These are phyloP conservation scores for Mitragyna speciosa DNA, from an alignment of 257 asterid genomes.

Conservation along the genomic window DNA sequence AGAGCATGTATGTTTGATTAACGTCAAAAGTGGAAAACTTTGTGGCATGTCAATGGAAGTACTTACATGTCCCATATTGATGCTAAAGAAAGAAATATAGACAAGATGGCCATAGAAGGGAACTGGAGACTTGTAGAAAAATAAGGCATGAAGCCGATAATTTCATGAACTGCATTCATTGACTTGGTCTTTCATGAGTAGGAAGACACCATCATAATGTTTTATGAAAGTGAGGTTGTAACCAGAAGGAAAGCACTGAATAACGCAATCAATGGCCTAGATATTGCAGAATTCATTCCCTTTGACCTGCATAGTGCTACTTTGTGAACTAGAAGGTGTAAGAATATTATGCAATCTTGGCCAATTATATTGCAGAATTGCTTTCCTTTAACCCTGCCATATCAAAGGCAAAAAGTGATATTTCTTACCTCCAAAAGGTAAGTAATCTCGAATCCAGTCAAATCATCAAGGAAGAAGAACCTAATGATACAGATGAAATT, in stretches of 20 bases:
- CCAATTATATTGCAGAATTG: neutral
- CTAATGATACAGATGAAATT: slow-evolving; percentile 31
- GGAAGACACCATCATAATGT: neutral
- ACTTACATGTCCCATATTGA: neutral
- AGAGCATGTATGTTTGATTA: neutral
- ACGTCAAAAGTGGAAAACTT: neutral
- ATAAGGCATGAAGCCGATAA: neutral
- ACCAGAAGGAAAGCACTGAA: neutral
- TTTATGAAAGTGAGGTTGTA: neutral
- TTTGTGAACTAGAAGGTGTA: neutral
- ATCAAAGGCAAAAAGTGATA: neutral
- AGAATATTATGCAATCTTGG: neutral
- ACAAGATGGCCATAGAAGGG: neutral
- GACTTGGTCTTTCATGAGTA: neutral
- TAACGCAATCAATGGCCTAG: neutral
- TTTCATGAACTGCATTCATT: neutral
- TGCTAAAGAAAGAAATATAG: neutral
- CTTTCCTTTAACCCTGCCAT: neutral
- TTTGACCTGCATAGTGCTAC: neutral
- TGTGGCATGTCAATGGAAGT: neutral
- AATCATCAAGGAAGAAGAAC: slow-evolving; percentile 93
- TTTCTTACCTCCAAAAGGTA: slow-evolving; percentile 79
- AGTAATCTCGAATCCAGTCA: slow-evolving; percentile 93
- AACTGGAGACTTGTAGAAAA: neutral
- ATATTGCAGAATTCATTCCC: neutral